Conservation (phyloP, 139 green algal species). For the Ettlia oleoabundans region DNA sequence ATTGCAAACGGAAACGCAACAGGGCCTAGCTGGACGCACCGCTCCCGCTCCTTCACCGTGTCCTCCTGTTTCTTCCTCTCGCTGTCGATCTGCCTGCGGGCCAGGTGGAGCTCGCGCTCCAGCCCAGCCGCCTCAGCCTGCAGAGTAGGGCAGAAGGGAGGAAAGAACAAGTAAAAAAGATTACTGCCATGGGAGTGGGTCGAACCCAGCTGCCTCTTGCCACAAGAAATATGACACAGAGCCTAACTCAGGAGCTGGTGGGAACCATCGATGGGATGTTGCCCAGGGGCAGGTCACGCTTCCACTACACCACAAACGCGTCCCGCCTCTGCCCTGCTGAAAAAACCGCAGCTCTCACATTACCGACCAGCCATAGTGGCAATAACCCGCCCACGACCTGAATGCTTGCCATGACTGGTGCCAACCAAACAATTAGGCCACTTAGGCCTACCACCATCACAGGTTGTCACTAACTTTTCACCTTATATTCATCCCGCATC, state of each 20-base stretch:
- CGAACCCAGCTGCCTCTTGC: not conserved
- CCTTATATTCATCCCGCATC: slow-evolving; percentile 63
- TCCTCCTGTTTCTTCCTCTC: slow-evolving; percentile 86
- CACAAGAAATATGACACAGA: too few species aligned
- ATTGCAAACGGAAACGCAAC: not conserved
- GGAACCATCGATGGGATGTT: too few species aligned
- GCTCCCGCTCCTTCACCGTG: slow-evolving; percentile 81
- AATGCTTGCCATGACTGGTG: too few species aligned
- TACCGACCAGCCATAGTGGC: too few species aligned
- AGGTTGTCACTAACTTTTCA: not conserved
- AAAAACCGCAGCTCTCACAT: too few species aligned
- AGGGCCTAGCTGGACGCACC: not conserved
- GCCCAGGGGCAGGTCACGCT: too few species aligned
- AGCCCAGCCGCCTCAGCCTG: slow-evolving; percentile 47
- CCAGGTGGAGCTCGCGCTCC: slow-evolving; percentile 69
- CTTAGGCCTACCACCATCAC: not conserved
- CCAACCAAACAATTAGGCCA: too few species aligned
- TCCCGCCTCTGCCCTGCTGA: too few species aligned
- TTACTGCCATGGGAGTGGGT: not conserved
- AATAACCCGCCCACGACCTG: too few species aligned
- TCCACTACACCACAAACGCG: too few species aligned
- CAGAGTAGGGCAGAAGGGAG: not conserved
- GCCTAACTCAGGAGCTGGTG: too few species aligned
- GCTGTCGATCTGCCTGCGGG: slow-evolving; percentile 39
- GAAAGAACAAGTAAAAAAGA: not conserved